Percentiles rank a stretch among this genome's conserved stretches.
These are phyloP conservation scores for Inonotus hispidus DNA, from an alignment of 1,284 basidiomycete genomes.

Conservation along the genomic window DNA sequence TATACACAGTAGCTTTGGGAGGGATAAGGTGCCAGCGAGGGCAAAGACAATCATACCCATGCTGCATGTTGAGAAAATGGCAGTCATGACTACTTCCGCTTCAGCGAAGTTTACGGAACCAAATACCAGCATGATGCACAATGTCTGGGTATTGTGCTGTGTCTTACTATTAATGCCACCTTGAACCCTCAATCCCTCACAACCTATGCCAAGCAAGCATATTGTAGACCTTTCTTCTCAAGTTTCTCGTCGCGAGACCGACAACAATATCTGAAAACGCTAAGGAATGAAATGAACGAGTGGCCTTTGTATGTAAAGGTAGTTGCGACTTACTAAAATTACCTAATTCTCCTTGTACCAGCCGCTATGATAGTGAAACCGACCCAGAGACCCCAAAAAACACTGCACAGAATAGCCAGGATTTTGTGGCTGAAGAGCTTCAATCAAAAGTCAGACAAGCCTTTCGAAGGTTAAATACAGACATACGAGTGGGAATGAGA, in stretches of 20 bases:
- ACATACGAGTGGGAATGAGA: conserved; percentile 33
- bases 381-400: conserved; percentile 67
- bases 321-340: conserved; percentile 28
- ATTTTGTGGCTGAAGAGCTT: conserved; percentile 76
- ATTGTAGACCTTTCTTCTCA: conserved; percentile 52
- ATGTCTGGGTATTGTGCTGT: conserved; percentile 61
- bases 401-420: conserved; percentile 66
- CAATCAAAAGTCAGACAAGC: background rate
- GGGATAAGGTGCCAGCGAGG: conserved; percentile 51
- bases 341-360: conserved; percentile 32
- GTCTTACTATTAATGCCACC: conserved; percentile 51
- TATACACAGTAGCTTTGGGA: conserved; percentile 62
- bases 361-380: conserved; percentile 43
- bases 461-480: conserved; percentile 25
- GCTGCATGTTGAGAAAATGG: conserved; percentile 62
- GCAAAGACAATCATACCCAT: conserved; percentile 56
- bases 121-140: conserved; percentile 31
- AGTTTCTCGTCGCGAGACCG: conserved; percentile 45
- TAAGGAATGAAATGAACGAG: conserved; percentile 14
- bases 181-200: conserved; percentile 63
- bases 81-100: conserved; percentile 41
- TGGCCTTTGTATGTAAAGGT: background rate
- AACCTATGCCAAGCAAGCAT: conserved; percentile 57
- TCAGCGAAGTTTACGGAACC: conserved; percentile 7
- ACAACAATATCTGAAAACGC: conserved; percentile 44